Evolutionary conservation across 108 stramenopile genomes (phyloP).

Genomic region (Nannochloropsis granulata): DNA sequence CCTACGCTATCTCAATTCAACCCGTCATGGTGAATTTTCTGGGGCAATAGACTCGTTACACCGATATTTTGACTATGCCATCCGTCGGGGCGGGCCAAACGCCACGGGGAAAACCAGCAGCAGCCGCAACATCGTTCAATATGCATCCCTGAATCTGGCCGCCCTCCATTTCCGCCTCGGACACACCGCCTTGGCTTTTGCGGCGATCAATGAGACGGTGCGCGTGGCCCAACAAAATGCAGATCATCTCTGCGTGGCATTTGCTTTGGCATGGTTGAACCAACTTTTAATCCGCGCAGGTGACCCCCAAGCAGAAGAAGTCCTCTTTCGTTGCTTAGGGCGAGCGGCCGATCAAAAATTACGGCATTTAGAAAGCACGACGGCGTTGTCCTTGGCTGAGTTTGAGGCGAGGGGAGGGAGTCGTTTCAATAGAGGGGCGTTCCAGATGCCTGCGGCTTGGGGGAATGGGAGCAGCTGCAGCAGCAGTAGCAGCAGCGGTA

Average conservation of each 20-base stretch:
- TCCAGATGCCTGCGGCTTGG: background rate
- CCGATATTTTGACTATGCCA: constrained; percentile 73
- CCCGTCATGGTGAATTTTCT: constrained; percentile 47
- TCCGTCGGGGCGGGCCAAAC: constrained; percentile 40
- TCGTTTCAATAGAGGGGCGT: background rate
- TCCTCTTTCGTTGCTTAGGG: background rate
- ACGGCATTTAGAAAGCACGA: background rate
- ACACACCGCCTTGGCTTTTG: constrained; percentile 42
- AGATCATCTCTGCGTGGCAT: constrained; percentile 38
- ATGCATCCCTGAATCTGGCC: constrained; percentile 61
- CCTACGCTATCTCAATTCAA: constrained; percentile 53
- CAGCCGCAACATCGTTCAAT: constrained; percentile 44
- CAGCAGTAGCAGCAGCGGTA: no score
- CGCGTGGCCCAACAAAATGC: constrained; percentile 68
- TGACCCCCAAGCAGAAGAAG: constrained; percentile 1
- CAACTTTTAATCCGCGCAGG: background rate
- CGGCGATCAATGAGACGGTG: constrained; percentile 73
- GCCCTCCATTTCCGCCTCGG: constrained; percentile 53
- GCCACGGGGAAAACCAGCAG: background rate
- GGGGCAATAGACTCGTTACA: constrained; percentile 64
- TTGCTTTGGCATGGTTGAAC: constrained; percentile 5
- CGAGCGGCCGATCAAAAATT: constrained; percentile 1
- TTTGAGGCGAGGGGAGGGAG: background rate
- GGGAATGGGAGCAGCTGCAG: no score
- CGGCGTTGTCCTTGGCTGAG: background rate